Evolutionary conservation across 768 basidiomycete genomes (phyloP).

Genomic region (Xerocomus spinulosus): DNA sequence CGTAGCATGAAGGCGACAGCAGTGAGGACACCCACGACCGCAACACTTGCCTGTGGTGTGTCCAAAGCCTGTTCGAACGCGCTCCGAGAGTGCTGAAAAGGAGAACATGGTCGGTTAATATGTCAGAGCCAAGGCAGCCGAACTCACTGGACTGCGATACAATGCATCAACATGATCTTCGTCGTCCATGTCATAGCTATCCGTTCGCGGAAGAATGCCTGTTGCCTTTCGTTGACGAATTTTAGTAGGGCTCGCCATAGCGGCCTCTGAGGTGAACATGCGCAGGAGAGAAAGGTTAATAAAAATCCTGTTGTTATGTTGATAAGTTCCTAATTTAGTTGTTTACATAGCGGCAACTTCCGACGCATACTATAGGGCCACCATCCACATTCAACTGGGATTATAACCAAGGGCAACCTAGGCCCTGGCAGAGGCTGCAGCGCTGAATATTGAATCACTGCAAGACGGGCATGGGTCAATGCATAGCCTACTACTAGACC

Average conservation of each 20-base stretch:
- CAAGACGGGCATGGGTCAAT: no score
- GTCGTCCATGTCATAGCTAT: conserved; percentile 36
- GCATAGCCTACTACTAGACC: no score
- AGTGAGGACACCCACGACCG: conserved; percentile 62
- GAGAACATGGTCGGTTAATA: conserved; percentile 9
- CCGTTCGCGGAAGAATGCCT: conserved; percentile 13
- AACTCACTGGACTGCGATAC: conserved; percentile 46
- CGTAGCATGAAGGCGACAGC: conserved; percentile 76
- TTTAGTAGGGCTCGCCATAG: conserved; percentile 32
- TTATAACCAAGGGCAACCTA: no score
- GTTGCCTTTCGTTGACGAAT: conserved; percentile 28
- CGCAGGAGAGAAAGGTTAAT: not conserved
- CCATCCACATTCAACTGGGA: no score
- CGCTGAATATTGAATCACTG: no score
- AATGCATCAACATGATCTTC: conserved; percentile 50
- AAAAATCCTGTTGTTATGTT: not conserved
- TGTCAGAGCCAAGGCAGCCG: not conserved
- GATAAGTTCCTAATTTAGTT: conserved; percentile 1
- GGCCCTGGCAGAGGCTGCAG: no score
- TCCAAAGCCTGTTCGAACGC: conserved; percentile 59
- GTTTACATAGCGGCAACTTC: conserved; percentile 10
- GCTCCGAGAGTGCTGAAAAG: conserved; percentile 53
- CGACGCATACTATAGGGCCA: no score
- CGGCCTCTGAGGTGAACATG: conserved; percentile 8
- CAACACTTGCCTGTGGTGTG: conserved; percentile 55